Base-by-base conservation (phyloP, 495 filamentous ascomycete genomes). In the Neurospora discreta region DNA sequence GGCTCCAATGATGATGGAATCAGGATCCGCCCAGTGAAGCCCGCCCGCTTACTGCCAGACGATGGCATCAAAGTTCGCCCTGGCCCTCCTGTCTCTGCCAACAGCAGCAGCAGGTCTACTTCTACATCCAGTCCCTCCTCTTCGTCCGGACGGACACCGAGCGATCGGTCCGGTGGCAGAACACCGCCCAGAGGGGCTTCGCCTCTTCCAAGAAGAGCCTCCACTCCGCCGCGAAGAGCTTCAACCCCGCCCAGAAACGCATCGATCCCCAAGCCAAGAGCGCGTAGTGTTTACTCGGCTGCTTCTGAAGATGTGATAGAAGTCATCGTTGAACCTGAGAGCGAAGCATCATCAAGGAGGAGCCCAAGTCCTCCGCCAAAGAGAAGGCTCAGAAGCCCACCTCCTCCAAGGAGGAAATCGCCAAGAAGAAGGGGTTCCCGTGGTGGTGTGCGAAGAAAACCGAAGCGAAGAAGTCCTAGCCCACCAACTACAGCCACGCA, bases 261-360 rank as follows among this genome's bases (percentile, higher is more conserved):
- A 6, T 41, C 74, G 69, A 80, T 26, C 75, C 71, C 70, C 72
- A 52, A 74, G 74, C 69, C 76, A 77, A 30, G 77, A 75, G 15
- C 74, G 52, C 52, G 52, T 65, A 65, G 52, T 65, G 52, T 33
- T 7, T 15, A 65, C 52, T 65, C 52, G 52, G 52, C 52, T 78
- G 74, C 87, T 82, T 70, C 84, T 84, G 79, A 79, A 81, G 74
- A 87, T 80, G 69, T 86, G 80, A 78, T 87, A 82, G 65, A 86
- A 78, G 76, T 77, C 4, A 75, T 74, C 30, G 79, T 82, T 69
- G 79, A 84, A 8, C 41, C 73, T 4, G 80, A 80, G 69, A 76
- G 78, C 16, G 76, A 77, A 40, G 70, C 15, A 73, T 70, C 39
- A 80, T 79, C 11, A 9, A 3, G 13, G 52, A 16, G 52, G 26